phyloP scores from a whole-genome alignment of 768 basidiomycete species.

The Coprinopsis sp. region DNA sequence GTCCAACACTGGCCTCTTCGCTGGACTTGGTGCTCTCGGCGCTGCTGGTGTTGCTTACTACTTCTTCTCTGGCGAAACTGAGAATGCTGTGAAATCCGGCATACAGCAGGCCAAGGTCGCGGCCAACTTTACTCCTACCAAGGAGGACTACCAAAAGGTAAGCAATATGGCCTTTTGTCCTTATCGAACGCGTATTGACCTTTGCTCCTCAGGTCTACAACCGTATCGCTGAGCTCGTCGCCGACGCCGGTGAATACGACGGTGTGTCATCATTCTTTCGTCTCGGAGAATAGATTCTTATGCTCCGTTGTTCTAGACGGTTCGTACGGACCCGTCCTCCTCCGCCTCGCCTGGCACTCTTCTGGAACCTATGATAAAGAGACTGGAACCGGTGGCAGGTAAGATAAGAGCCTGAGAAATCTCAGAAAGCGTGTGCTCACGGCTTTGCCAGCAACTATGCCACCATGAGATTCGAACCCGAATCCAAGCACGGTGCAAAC shows the following conservation, averaged over 20 bases:
- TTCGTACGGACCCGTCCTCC: conserved; percentile 80
- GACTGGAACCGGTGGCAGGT: conserved; percentile 76
- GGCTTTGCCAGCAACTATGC: conserved; percentile 75
- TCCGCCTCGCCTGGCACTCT: conserved; percentile 93
- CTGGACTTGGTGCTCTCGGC: conserved; percentile 57
- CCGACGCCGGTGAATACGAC: conserved; percentile 80
- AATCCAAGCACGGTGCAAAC: conserved; percentile 80
- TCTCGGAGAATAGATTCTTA: conserved; percentile 11
- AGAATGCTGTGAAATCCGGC: conserved; percentile 55
- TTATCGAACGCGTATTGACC: neutral
- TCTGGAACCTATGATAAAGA: conserved; percentile 90
- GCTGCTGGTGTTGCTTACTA: conserved; percentile 60
- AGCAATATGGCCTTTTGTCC: neutral
- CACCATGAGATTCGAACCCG: conserved; percentile 96
- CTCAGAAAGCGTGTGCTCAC: conserved; percentile 1
- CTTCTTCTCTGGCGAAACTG: conserved; percentile 50
- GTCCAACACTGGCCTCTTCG: conserved; percentile 52
- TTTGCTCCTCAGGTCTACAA: conserved; percentile 72
- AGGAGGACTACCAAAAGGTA: conserved; percentile 85
- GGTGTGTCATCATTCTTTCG: conserved; percentile 43
- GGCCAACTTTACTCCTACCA: conserved; percentile 67
- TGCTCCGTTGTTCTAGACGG: conserved; percentile 51
- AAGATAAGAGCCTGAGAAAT: conserved; percentile 13
- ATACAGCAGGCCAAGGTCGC: conserved; percentile 59
- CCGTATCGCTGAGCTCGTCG: conserved; percentile 70